Conservation (phyloP, 495 filamentous ascomycete genomes). For the Thozetella sp. region DNA sequence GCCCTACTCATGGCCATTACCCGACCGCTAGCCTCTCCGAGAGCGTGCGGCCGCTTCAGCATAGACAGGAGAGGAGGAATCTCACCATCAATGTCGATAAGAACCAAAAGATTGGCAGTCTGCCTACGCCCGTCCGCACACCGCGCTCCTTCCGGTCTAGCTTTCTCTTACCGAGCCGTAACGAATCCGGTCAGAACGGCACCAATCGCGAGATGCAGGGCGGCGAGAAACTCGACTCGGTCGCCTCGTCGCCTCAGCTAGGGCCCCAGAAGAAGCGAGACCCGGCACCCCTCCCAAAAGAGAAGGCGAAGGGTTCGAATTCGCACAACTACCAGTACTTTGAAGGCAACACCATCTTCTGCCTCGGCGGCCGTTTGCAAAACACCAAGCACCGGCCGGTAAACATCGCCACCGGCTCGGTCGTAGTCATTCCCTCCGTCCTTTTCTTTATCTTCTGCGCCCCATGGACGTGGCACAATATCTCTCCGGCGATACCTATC, state of each 20-base stretch:
- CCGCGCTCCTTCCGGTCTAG: slow-evolving; percentile 73
- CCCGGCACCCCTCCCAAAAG: slow-evolving; percentile 19
- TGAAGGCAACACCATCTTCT: slow-evolving; percentile 88
- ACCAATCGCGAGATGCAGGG: slow-evolving; percentile 56
- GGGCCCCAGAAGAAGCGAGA: slow-evolving; percentile 34
- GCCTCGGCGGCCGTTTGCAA: slow-evolving; percentile 79
- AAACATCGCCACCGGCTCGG: slow-evolving; percentile 81
- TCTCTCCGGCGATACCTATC: slow-evolving; percentile 91
- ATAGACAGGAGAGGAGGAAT: slow-evolving; percentile 52
- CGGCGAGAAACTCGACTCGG: slow-evolving; percentile 77
- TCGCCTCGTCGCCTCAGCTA: slow-evolving; percentile 70
- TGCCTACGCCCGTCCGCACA: slow-evolving; percentile 61
- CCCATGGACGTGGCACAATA: slow-evolving; percentile 86
- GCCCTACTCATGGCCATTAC: slow-evolving; percentile 66
- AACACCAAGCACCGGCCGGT: slow-evolving; percentile 90
- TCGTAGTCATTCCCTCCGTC: slow-evolving; percentile 73
- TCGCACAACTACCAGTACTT: slow-evolving; percentile 87
- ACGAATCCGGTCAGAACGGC: slow-evolving; percentile 46
- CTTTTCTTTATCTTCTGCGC: slow-evolving; percentile 89
- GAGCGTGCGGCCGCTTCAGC: slow-evolving; percentile 73
- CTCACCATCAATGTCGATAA: slow-evolving; percentile 59
- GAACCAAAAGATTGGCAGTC: slow-evolving; percentile 47
- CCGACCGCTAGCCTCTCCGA: slow-evolving; percentile 70
- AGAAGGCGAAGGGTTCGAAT: slow-evolving; percentile 24
- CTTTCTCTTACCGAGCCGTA: slow-evolving; percentile 57